Conservation (phyloP, 805 yeast species). For the Saccharomycopsis amapae region DNA sequence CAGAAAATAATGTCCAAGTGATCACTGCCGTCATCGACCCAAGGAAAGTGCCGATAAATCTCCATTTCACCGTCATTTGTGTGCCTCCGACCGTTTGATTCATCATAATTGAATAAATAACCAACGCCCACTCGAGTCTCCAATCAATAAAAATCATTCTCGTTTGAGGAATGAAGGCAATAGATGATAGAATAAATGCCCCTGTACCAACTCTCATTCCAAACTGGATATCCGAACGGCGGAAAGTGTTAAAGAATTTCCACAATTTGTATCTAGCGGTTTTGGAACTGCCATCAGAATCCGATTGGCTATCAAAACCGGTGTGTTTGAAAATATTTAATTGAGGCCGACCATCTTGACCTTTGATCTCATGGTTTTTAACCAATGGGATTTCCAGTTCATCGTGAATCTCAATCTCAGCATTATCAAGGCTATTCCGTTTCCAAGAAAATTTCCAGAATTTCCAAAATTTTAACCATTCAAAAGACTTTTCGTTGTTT, state of each 20-base stretch:
- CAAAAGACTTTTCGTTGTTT: constrained; percentile 33
- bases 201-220: constrained; percentile 78
- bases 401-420: not conserved
- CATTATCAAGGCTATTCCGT: not conserved
- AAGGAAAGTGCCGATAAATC: constrained; percentile 64
- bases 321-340: constrained; percentile 4
- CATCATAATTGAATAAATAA: constrained; percentile 79
- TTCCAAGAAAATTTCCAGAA: too few relatives aligned
- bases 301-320: not conserved
- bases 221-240: constrained; percentile 65
- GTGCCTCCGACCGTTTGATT: constrained; percentile 82
- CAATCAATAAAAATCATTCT: constrained; percentile 49
- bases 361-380: not conserved
- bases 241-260: constrained; percentile 43
- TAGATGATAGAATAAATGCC: constrained; percentile 53
- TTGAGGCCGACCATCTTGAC: not conserved
- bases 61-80: constrained; percentile 66
- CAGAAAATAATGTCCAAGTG: constrained; percentile 53
- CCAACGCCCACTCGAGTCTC: constrained; percentile 81
- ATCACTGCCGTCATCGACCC: constrained; percentile 60
- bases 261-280: constrained; percentile 36
- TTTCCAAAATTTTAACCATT: constrained; percentile 50
- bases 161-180: constrained; percentile 59
- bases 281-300: constrained; percentile 1
- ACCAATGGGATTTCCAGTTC: not conserved